Base-by-base conservation (phyloP, 768 basidiomycete genomes). In the Leccinum uliginosum region DNA sequence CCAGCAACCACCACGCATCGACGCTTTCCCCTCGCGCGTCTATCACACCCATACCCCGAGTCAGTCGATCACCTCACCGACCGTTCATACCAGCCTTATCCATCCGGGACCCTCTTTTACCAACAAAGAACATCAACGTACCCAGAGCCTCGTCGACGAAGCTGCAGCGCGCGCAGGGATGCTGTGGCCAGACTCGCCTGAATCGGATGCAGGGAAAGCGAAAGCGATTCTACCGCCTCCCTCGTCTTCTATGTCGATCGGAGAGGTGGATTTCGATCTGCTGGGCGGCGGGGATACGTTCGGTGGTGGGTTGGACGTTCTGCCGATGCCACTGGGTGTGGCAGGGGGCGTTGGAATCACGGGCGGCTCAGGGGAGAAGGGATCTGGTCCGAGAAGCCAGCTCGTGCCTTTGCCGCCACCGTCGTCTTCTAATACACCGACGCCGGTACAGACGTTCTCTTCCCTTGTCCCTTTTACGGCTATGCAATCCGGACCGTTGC, bases 131-230 rank as follows among this genome's bases (percentile, higher is more conserved):
- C 84, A 84, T 59, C 75, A 78, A 55, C 81, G 85, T 38, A 83
- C 85, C 2, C 68, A 80, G 58, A 83, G 76, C 58, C 73, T 89
- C 24, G 67, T 89, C 62, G 78, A 83, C 59, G 72, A 69, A 15
- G 87, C 82, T 8, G 84, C 83, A 8, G 71, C 82, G 3, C 75
- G 75, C 14, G 69, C 73, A 3, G 74, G 78, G 2, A 55, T 63
- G 4, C 15, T 60, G 47, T 80, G 78, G 78, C 78, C 79, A 21
- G 67, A 67, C 51, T 59, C 64, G 14, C 61, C 66, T 0, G 50
- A 15, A 15, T 11, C 21, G 9, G 32, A 53, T 32, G 59, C 62
- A 21, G 66, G 73, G 48, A 73, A 66, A 56, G 64, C 58, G 15
- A 61, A 50, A 35, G 61, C 66, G n/a, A 66, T 68, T 23, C 70